Base-by-base conservation (phyloP, 2,329 filamentous ascomycete species). In the Trichophaea hybrida region DNA sequence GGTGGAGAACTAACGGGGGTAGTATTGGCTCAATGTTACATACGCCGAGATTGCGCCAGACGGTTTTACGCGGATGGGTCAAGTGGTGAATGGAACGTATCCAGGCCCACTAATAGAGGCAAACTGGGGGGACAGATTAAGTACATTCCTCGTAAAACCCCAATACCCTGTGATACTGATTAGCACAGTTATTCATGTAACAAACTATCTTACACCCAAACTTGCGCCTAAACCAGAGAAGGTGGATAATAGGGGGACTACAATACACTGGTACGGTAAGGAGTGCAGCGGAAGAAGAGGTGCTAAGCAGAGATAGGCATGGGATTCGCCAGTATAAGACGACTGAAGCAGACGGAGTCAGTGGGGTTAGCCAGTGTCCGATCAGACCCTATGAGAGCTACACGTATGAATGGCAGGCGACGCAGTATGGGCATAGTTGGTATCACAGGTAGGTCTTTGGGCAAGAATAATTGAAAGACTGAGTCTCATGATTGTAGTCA, bases 41-140 rank as follows among this genome's bases (percentile, higher is more conserved):
- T 58, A 63, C 48, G 49, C 53, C 4, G 60, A 58, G 1, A 6
- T 61, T n/a, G 59, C 55, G 5, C 61, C 61, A 4, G 61, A 63
- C 55, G 61, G 61, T 13, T 44, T 40, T 46, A 13, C 31, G 37
- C 10, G 13, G 24, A 15, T 50, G 13, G 17, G 13, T 4, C 40
- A 8, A 24, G 37, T 86, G 34, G 74, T 86, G 68, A 84, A 85
- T 68, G 79, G 78, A 6, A 76, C 80, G 46, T 83, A 80, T 62
- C 85, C 85, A 0, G 85, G 83, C 0, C 85, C 85, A 1, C 74
- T 77, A 10, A 80, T 89, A 57, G 76, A 78, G 61, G 82, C 78
- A n/a, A 77, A 82, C 69, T 83, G 80, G 80, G 80, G 80, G 40
- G 80, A 83, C 13, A 32, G 7, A 15, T 5, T 31, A 12, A 15